Conservation (phyloP, 805 yeast genomes). For the Monosporozyma yasuniensis region DNA sequence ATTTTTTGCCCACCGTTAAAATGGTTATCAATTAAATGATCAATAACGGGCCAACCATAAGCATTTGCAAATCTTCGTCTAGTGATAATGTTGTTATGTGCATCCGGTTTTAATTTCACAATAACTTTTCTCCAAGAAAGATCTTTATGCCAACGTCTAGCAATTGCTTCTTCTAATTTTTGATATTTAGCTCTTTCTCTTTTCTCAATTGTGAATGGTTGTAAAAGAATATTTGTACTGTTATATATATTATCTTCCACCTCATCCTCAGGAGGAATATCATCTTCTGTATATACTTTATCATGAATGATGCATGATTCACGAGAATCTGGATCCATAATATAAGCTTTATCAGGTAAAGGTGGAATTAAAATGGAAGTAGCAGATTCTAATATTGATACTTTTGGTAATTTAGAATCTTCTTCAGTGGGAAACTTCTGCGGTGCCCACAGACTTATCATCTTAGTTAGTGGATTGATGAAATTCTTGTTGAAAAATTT, state of each 20-base stretch:
- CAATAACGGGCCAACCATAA: conserved; percentile 76
- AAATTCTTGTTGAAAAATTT: conserved; percentile 24
- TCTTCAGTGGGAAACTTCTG: conserved; percentile 12
- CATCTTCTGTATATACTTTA: conserved; percentile 45
- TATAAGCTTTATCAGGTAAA: conserved; percentile 49
- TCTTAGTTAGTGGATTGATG: conserved; percentile 38
- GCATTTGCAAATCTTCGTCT: conserved; percentile 82
- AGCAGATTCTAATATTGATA: conserved; percentile 64
- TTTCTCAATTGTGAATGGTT: conserved; percentile 22
- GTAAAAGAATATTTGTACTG: conserved; percentile 26
- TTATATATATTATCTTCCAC: conserved; percentile 12
- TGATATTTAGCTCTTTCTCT: conserved; percentile 58
- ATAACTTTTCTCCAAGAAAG: conserved; percentile 89
- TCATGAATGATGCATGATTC: conserved; percentile 59
- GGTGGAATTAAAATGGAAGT: conserved; percentile 62
- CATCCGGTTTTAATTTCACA: conserved; percentile 81
- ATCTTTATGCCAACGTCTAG: conserved; percentile 76
- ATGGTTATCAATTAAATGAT: conserved; percentile 54
- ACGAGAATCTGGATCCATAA: conserved; percentile 56
- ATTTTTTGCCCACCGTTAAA: conserved; percentile 30
- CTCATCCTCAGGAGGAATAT: conserved; percentile 33
- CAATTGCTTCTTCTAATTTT: conserved; percentile 75
- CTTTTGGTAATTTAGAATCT: conserved; percentile 41
- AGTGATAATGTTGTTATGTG: conserved; percentile 88
- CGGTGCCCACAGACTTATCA: conserved; percentile 36